Evolutionary conservation across 345 rosid genomes (phyloP).

Genomic region (Populus pruinosa): DNA sequence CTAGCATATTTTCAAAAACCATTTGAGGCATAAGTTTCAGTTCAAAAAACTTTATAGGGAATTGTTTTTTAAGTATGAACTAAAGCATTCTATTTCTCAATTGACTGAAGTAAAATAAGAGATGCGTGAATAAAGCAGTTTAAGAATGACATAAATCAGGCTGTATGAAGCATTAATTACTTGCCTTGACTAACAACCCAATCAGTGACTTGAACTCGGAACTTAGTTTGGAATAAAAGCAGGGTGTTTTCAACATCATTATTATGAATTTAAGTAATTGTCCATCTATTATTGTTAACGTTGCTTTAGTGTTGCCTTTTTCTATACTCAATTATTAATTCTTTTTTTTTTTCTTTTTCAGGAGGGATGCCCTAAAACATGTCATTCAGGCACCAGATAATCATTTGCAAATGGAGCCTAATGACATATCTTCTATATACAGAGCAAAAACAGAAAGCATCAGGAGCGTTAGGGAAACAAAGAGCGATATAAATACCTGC

Average conservation of each 20-base stretch:
- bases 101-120: no score
- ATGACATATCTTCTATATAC: background rate
- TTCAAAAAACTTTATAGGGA: background rate
- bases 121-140: background rate
- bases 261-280: background rate
- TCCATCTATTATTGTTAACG: background rate
- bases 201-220: background rate
- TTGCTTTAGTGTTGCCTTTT: background rate
- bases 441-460: no score
- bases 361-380: background rate
- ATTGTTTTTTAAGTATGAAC: background rate
- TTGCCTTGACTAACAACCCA: background rate
- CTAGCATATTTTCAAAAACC: background rate
- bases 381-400: background rate
- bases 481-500: conserved; percentile 43
- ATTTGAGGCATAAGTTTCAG: background rate
- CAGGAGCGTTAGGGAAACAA: background rate
- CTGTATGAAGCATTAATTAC: background rate
- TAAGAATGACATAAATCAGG: background rate
- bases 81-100: background rate
- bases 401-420: background rate
- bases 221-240: background rate
- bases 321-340: background rate
- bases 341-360: no score
- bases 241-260: background rate